A percentile compares a stretch with the other conserved stretches of the same genome.
These are phyloP conservation scores for Aspergillus puulaauensis DNA, from an alignment of 2,329 filamentous ascomycete species.

Conservation along the genomic window DNA sequence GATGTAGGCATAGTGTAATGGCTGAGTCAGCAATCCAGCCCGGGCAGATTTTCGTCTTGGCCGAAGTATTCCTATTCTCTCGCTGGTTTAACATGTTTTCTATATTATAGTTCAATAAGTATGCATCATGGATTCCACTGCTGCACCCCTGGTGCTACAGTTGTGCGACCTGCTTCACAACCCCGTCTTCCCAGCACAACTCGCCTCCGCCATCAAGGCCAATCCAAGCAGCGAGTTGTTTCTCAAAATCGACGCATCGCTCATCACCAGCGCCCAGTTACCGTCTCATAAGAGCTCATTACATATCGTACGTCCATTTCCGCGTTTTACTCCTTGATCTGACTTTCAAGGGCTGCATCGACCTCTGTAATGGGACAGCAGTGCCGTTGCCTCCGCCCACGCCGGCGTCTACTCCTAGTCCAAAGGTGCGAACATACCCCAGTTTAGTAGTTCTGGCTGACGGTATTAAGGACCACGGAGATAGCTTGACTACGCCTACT, in stretches of 20 bases:
- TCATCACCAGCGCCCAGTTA: background rate
- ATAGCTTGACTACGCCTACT: no score
- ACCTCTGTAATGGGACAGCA: constrained; percentile 8
- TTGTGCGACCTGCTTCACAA: constrained; percentile 13
- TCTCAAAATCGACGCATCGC: constrained; percentile 12
- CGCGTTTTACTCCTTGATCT: background rate
- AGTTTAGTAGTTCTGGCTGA: background rate
- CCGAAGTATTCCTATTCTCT: background rate
- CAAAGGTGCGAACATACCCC: background rate
- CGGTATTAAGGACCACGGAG: no score
- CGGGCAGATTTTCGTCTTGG: constrained; percentile 14
- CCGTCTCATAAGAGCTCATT: background rate
- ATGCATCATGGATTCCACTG: background rate
- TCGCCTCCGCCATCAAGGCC: constrained; percentile 7
- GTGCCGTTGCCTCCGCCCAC: constrained; percentile 3
- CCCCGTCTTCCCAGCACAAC: constrained; percentile 7
- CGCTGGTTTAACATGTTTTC: background rate
- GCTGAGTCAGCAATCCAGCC: constrained; percentile 15
- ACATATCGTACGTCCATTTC: background rate
- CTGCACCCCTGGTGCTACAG: constrained; percentile 10
- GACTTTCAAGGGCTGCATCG: constrained; percentile 12
- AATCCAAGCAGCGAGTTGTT: background rate
- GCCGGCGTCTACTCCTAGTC: background rate
- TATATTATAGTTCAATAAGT: background rate
- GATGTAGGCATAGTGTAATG: no score